Evolutionary conservation across 257 asterid genomes (phyloP), one percentile per base, ranked within the genome.

Genomic region (Paraleonurus japonicus): DNA sequence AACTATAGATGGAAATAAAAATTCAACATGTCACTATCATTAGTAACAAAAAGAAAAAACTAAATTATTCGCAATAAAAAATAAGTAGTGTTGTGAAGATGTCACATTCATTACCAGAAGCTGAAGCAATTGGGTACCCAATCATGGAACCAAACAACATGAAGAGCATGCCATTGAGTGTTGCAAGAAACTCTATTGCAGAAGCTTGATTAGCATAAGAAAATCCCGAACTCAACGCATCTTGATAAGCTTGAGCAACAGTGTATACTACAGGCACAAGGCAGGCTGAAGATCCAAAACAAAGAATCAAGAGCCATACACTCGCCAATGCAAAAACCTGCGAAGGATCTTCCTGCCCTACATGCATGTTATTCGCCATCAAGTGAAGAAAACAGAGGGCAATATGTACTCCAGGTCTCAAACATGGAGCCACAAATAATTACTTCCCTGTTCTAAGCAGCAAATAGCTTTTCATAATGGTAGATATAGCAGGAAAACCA

Each of bases 331-430:
- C 99, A 50, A 88, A 83, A 71, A 82, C 96, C 85, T 91, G 99
- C 24, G 97, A 85, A 77, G 90, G 93, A 78, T 95, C 98, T 83
- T 89, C 97, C 99, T 95, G 99, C 98, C 98, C 98, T 91, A 95
- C 95, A 90, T 80, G 70, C 87, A 92, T 69, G 89, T 81, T 80
- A 75, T 76, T 80, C 73, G 72, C 74, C 81, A 81, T 86, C 92
- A 94, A 84, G 79, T 76, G 85, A 66, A 82, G 86, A 68, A 51
- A 64, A 41, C 61, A 27, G 58, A 28, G n/a, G 27, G 51, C 20
- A 60, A 6, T 30, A 28, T 60, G 65, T 28, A 28, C 24, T 13
- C 3, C 32, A 43, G 17, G 51, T 43, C 19, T 13, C 51, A 43
- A 43, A 43, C 2, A 73, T 65, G 65, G 32, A 54, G 15, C 47